These are phyloP conservation scores for Neurospora sp. DNA, from an alignment of 495 filamentous ascomycete genomes.

Conservation along the genomic window DNA sequence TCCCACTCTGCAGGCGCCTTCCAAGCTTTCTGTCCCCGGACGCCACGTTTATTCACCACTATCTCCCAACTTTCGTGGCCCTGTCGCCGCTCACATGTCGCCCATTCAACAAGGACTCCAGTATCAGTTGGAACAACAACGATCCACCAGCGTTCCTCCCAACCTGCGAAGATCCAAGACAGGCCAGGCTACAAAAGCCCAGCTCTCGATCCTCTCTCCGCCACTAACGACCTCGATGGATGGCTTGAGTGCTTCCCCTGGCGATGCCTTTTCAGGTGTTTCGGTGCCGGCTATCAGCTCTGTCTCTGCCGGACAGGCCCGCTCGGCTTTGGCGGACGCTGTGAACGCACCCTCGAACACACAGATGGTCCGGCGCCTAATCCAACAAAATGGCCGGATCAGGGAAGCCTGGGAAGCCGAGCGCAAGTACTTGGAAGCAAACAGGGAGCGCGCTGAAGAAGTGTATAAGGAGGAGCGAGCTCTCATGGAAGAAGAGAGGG, in stretches of 20 bases:
- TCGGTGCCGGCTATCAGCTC: constrained; percentile 11
- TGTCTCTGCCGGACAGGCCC: constrained; percentile 11
- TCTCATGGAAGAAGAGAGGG: constrained; percentile 35
- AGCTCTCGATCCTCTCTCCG: background rate
- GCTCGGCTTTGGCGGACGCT: constrained; percentile 13
- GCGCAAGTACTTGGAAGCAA: constrained; percentile 34
- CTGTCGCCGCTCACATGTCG: constrained; percentile 5
- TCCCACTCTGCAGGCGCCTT: background rate
- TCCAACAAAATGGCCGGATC: constrained; percentile 30
- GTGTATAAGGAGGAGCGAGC: constrained; percentile 35
- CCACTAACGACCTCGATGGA: background rate
- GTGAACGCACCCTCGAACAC: constrained; percentile 13
- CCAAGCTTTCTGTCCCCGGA: background rate
- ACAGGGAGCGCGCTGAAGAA: constrained; percentile 33
- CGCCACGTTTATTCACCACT: constrained; percentile 9
- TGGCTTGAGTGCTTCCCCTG: background rate
- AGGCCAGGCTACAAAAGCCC: background rate
- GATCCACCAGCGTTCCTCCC: constrained; percentile 12
- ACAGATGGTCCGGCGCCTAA: constrained; percentile 27
- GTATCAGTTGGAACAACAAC: constrained; percentile 10
- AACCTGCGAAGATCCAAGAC: constrained; percentile 2
- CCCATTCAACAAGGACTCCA: constrained; percentile 5
- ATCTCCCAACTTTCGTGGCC: constrained; percentile 1
- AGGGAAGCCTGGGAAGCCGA: constrained; percentile 36
- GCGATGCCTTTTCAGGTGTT: background rate